phyloP scores from a whole-genome alignment of 2,329 filamentous ascomycete species.

The Tolypocladium nubicola region DNA sequence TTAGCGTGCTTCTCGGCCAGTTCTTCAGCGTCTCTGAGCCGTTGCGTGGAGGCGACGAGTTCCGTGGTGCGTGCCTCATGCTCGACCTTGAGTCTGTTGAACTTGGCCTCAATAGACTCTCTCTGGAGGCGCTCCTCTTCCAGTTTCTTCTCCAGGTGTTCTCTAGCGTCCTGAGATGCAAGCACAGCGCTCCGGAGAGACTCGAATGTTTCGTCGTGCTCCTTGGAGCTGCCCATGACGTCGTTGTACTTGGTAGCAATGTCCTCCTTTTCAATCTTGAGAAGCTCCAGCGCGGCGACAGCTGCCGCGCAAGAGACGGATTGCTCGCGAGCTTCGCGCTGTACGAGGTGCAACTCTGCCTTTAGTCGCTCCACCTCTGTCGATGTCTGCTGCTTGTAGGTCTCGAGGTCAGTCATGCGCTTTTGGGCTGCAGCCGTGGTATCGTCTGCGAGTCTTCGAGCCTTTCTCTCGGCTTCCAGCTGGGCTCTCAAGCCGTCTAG shows the following conservation, averaged over 20 bases:
- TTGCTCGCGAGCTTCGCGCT: slow-evolving; percentile 72
- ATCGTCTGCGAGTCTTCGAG: slow-evolving; percentile 79
- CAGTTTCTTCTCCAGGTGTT: slow-evolving; percentile 68
- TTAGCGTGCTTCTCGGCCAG: slow-evolving; percentile 76
- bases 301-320: slow-evolving; percentile 69
- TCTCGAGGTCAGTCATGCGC: slow-evolving; percentile 74
- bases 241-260: slow-evolving; percentile 59
- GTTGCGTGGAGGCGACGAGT: slow-evolving; percentile 61
- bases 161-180: slow-evolving; percentile 67
- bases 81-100: slow-evolving; percentile 67
- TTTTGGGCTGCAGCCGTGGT: slow-evolving; percentile 73
- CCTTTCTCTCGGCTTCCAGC: slow-evolving; percentile 69
- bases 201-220: slow-evolving; percentile 60
- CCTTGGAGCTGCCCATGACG: slow-evolving; percentile 53
- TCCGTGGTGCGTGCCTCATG: slow-evolving; percentile 74
- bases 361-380: slow-evolving; percentile 79
- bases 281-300: slow-evolving; percentile 58
- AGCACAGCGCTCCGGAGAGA: slow-evolving; percentile 68
- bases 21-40: slow-evolving; percentile 77
- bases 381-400: slow-evolving; percentile 71
- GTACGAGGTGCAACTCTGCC: slow-evolving; percentile 70
- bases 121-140: slow-evolving; percentile 71
- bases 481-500: slow-evolving; percentile 60
- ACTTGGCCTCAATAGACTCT: slow-evolving; percentile 65
- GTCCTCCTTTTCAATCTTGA: slow-evolving; percentile 81